These are phyloP conservation scores for Cyclotella kingstonii DNA, from an alignment of 108 stramenopile genomes.

Conservation along the genomic window DNA sequence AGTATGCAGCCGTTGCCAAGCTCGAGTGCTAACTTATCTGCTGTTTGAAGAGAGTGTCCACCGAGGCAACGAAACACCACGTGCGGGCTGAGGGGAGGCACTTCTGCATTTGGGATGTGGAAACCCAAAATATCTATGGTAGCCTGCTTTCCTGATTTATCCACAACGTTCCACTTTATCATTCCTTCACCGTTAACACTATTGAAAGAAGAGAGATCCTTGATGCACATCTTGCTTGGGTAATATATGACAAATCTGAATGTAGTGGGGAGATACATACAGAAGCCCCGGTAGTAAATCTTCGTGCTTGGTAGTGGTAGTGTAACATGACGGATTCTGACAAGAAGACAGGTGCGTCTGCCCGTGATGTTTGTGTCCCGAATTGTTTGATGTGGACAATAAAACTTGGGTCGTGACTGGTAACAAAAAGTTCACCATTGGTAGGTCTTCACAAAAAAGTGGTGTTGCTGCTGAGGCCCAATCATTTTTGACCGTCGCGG, in stretches of 20 bases:
- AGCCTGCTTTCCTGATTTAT: background rate
- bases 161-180: conserved; percentile 7
- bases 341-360: too few species aligned
- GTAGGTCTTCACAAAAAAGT: too few species aligned
- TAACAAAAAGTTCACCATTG: too few species aligned
- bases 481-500: too few species aligned
- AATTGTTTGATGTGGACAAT: too few species aligned
- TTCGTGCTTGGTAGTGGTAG: conserved; percentile 12
- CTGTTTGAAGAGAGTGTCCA: too few species aligned
- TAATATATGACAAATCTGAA: conserved; percentile 12
- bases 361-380: too few species aligned
- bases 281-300: conserved; percentile 27
- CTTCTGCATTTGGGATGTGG: conserved; percentile 13
- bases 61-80: too few species aligned
- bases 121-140: conserved; percentile 5
- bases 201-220: conserved; percentile 17
- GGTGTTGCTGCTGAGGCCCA: too few species aligned
- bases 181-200: conserved; percentile 25
- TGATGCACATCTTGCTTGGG: conserved; percentile 5
- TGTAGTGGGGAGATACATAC: conserved; percentile 21
- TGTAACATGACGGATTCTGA: conserved; percentile 7
- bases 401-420: too few species aligned
- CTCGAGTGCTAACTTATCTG: background rate
- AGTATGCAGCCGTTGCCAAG: background rate
- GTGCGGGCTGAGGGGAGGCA: too few species aligned